Evolutionary conservation across 2,329 filamentous ascomycete genomes (phyloP).

Genomic region (Ceratocystis smalleyi): DNA sequence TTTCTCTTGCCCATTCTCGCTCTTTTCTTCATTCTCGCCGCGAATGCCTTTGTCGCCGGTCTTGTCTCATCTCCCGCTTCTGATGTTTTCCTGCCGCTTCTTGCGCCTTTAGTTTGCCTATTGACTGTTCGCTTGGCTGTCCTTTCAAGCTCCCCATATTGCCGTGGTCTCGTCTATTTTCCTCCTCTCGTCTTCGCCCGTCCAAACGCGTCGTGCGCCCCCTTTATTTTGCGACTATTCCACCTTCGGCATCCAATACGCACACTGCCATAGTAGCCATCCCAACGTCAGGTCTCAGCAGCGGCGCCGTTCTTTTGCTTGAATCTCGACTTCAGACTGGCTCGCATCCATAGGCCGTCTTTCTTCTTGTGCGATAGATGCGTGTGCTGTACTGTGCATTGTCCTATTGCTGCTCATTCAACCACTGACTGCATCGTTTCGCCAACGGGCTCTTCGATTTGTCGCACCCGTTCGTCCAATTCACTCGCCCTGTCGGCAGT

Average conservation of each 20-base stretch:
- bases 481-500: no score
- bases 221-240: constrained; percentile 11
- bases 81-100: not conserved
- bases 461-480: no score
- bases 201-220: constrained; percentile 8
- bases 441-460: no score
- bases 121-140: not conserved
- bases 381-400: no score
- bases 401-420: no score
- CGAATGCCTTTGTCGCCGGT: not conserved
- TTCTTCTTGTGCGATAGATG: no score
- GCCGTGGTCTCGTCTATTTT: no score
- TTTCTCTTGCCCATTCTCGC: not conserved
- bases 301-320: not conserved
- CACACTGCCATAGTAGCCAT: not conserved
- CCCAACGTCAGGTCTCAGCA: not conserved
- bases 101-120: not conserved
- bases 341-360: no score
- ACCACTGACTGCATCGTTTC: no score
- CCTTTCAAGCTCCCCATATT: no score
- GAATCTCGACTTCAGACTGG: not conserved
- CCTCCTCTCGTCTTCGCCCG: not conserved
- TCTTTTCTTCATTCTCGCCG: not conserved
- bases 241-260: not conserved
- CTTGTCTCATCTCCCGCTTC: not conserved